phyloP scores from a whole-genome alignment of 2,329 filamentous ascomycete species.

The Nigrospora osmanthi region DNA sequence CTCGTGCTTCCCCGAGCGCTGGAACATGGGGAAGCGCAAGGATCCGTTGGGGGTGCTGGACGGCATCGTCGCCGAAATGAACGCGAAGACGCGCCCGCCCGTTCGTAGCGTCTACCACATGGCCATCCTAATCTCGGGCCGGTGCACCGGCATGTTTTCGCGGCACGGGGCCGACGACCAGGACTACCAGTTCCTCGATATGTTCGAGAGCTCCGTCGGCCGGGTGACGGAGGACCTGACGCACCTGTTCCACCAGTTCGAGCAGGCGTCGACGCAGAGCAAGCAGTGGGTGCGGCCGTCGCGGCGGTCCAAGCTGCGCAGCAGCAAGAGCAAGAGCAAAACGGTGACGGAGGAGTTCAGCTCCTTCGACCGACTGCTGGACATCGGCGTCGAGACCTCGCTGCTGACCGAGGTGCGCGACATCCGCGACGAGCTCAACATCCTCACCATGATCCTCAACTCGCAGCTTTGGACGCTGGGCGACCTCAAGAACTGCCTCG shows the following conservation, averaged over 20 bases:
- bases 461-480: conserved; percentile 38
- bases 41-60: conserved; percentile 57
- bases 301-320: conserved; percentile 4
- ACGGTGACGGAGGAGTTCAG: conserved; percentile 22
- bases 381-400: conserved; percentile 53
- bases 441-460: conserved; percentile 45
- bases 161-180: conserved; percentile 49
- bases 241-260: conserved; percentile 51
- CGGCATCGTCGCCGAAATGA: conserved; percentile 56
- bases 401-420: conserved; percentile 59
- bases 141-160: conserved; percentile 54
- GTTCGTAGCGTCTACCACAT: conserved; percentile 56
- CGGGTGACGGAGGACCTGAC: conserved; percentile 44
- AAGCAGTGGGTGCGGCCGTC: conserved; percentile 30
- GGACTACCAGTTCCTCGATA: conserved; percentile 57
- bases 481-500: conserved; percentile 36
- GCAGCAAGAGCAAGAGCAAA: conserved; percentile 12
- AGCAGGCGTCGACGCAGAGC: conserved; percentile 47
- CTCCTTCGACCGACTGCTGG: conserved; percentile 47
- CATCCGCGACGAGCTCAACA: conserved; percentile 59
- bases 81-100: conserved; percentile 52
- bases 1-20: conserved; percentile 49
- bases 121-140: conserved; percentile 51
- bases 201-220: conserved; percentile 59
- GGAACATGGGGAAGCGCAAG: conserved; percentile 48